These are phyloP conservation scores for Aspergillus sp. DNA, from an alignment of 2,329 filamentous ascomycete species.

Conservation along the genomic window DNA sequence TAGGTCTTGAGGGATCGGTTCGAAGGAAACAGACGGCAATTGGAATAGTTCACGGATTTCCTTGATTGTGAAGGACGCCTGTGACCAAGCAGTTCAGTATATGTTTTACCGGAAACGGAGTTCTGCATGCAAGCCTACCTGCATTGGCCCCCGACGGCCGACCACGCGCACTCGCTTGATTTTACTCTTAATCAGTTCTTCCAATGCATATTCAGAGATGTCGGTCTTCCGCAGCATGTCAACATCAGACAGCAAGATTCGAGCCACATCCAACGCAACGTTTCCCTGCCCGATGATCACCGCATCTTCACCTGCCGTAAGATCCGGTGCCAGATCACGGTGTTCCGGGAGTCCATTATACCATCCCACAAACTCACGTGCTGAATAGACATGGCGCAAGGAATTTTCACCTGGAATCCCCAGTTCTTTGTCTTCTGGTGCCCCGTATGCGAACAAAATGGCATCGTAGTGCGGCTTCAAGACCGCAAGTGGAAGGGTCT, in stretches of 20 bases:
- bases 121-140: conserved; percentile 45
- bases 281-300: conserved; percentile 92
- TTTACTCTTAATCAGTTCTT: conserved; percentile 61
- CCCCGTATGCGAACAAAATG: conserved; percentile 86
- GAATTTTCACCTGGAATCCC: conserved; percentile 69
- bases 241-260: conserved; percentile 71
- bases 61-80: conserved; percentile 93
- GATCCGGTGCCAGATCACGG: conserved; percentile 60
- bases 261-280: conserved; percentile 85
- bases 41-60: conserved; percentile 83
- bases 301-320: conserved; percentile 69
- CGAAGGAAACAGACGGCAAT: conserved; percentile 62
- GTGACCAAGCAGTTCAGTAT: conserved; percentile 4
- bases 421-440: conserved; percentile 70
- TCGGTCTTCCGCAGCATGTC: conserved; percentile 71
- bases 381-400: conserved; percentile 66
- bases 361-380: conserved; percentile 92
- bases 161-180: conserved; percentile 79
- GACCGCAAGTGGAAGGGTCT: conserved; percentile 55
- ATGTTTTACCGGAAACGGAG: not conserved
- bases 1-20: conserved; percentile 57
- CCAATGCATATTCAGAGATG: conserved; percentile 76
- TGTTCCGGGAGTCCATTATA: conserved; percentile 92
- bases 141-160: conserved; percentile 78
- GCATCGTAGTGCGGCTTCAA: conserved; percentile 82